Evolutionary conservation across 768 basidiomycete species (phyloP), one percentile per base, ranked within the genome.

Genomic region (Termitomyces sp.): DNA sequence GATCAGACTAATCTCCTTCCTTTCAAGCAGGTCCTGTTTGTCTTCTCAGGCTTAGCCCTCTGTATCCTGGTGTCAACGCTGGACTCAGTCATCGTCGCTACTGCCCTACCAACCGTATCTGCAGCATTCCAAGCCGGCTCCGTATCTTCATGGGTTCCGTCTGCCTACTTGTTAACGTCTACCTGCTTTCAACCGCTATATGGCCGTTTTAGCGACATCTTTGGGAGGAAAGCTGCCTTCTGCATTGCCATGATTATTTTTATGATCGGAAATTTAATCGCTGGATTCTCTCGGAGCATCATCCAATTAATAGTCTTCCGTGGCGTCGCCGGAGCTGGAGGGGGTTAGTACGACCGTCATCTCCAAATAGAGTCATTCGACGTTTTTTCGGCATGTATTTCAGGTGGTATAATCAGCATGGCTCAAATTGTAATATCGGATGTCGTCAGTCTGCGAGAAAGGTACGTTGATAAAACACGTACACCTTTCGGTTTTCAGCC

Each of bases 1-100:
- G 89, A 91, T 73, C 88, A 91, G 69, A 90, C 88, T 4, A 90
- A 91, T 65, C 76, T 88, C 13, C 76, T 90, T 5, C 88, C 88
- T 0, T 80, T 82, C 66, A 79, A 74, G 56, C 84, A 85, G 67
- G 74, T 90, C 44, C 68, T 90, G 4, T 72, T 81, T 12, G 81
- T 88, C 6, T 87, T 89, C 64, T 65, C 77, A 1, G 81, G 87
- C 6, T 75, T 90, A 13, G 75, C 83, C 0, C 70, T 84, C 1
- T 88, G 86, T 47, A 77, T 84, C 12, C 74, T 85, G 46, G 82
- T 86, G 47, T 81, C 85, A 5, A 73, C 83, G 0, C 71, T 88
- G 0, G 88, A 90, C 66, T 85, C 87, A 12, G 88, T 88, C 8
- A 85, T 89, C 49, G 82, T 89, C 9, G 85, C 86, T 0, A 90